Conservation (phyloP, 768 basidiomycete genomes). For the Coprinopsis strossmayeri region DNA sequence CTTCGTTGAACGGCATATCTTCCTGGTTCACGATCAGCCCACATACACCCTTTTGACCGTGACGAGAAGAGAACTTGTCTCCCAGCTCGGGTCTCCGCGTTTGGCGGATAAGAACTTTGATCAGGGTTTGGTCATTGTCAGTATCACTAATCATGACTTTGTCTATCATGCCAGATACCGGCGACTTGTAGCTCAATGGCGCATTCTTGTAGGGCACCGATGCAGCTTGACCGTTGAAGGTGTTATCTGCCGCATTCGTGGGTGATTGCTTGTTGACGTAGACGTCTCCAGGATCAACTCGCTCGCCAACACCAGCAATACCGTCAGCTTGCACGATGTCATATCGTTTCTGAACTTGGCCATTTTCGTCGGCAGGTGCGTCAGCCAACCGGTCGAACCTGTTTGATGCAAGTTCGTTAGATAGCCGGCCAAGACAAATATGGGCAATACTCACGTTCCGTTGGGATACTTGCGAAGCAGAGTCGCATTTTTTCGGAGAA, state of each 20-base stretch:
- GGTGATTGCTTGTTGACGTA: slow-evolving; percentile 98
- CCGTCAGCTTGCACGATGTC: slow-evolving; percentile 91
- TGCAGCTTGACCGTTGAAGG: slow-evolving; percentile 77
- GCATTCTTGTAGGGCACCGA: slow-evolving; percentile 87
- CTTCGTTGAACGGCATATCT: slow-evolving; percentile 99
- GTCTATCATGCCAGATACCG: slow-evolving; percentile 91
- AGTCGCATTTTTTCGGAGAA: slow-evolving; percentile 91
- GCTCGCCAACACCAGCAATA: slow-evolving; percentile 90
- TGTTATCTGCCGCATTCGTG: slow-evolving; percentile 88
- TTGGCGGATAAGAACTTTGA: slow-evolving; percentile 97
- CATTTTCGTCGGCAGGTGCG: slow-evolving; percentile 80
- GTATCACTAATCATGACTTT: slow-evolving; percentile 97
- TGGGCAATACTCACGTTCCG: slow-evolving; percentile 67
- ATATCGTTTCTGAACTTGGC: slow-evolving; percentile 75
- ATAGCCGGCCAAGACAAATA: not conserved
- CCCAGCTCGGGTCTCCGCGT: slow-evolving; percentile 94
- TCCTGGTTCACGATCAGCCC: slow-evolving; percentile 98
- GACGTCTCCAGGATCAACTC: slow-evolving; percentile 87
- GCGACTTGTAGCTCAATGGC: slow-evolving; percentile 90
- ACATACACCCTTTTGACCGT: slow-evolving; percentile 99
- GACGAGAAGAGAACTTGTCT: slow-evolving; percentile 97
- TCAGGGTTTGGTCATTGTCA: slow-evolving; percentile 91
- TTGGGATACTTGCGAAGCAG: slow-evolving; percentile 95
- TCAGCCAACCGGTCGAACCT: slow-evolving; percentile 94
- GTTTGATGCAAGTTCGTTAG: slow-evolving; percentile 9